Evolutionary conservation across 768 basidiomycete genomes (phyloP).

Genomic region (Lentinula sp.): DNA sequence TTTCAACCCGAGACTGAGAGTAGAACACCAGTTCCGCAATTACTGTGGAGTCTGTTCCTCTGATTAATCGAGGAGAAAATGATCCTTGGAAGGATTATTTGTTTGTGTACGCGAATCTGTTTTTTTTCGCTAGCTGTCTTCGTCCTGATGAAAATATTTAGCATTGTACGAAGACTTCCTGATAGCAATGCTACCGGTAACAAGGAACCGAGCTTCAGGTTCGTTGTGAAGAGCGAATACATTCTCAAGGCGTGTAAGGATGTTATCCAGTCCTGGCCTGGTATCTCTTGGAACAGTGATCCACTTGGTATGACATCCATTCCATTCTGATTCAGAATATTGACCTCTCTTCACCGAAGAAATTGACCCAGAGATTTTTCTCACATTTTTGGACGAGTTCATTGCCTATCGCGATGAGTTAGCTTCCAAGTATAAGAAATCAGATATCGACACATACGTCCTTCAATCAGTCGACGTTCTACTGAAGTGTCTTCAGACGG

Average conservation of each 20-base stretch:
- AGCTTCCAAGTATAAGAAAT: constrained; percentile 26
- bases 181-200: constrained; percentile 22
- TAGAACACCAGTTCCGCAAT: constrained; percentile 52
- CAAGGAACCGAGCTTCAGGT: constrained; percentile 38
- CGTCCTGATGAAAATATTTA: constrained; percentile 11
- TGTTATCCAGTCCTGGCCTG: constrained; percentile 51
- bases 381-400: constrained; percentile 46
- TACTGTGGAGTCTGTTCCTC: constrained; percentile 38
- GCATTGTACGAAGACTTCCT: constrained; percentile 48
- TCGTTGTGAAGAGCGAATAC: constrained; percentile 54
- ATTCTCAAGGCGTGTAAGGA: constrained; percentile 53
- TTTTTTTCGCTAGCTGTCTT: neutral
- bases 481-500: constrained; percentile 39
- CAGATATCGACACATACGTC: constrained; percentile 34
- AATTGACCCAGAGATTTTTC: constrained; percentile 53
- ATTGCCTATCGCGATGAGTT: constrained; percentile 35
- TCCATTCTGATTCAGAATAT: neutral
- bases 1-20: neutral
- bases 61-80: constrained; percentile 31
- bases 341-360: constrained; percentile 13
- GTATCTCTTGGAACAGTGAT: constrained; percentile 55
- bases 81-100: constrained; percentile 55
- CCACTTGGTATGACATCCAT: constrained; percentile 40
- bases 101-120: constrained; percentile 35
- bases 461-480: constrained; percentile 45